phyloP scores from a whole-genome alignment of 495 filamentous ascomycete genomes.

The Penicillium alfredii region DNA sequence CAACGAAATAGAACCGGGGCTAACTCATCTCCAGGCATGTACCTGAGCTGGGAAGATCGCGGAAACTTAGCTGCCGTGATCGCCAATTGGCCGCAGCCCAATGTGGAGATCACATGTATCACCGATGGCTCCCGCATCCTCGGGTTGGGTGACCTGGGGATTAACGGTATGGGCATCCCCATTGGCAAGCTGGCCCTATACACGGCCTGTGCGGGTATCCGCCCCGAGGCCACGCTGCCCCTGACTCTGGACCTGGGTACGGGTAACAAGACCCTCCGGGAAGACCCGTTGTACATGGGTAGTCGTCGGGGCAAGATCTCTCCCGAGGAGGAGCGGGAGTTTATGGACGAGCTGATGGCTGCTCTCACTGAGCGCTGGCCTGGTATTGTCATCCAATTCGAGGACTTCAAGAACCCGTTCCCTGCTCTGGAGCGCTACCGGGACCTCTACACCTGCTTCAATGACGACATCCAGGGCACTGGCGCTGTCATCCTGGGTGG shows the following conservation, averaged over 20 bases:
- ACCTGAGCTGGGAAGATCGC: slow-evolving; percentile 85
- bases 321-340: slow-evolving; percentile 78
- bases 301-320: slow-evolving; percentile 74
- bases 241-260: slow-evolving; percentile 90
- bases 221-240: slow-evolving; percentile 85
- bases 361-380: slow-evolving; percentile 84
- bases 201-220: slow-evolving; percentile 93
- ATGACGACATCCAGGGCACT: slow-evolving; percentile 98
- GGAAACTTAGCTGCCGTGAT: slow-evolving; percentile 79
- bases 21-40: slow-evolving; percentile 52
- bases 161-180: slow-evolving; percentile 97
- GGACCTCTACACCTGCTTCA: slow-evolving; percentile 88
- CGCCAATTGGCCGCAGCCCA: slow-evolving; percentile 78
- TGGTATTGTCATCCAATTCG: slow-evolving; percentile 93
- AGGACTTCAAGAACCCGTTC: slow-evolving; percentile 99
- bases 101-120: slow-evolving; percentile 93
- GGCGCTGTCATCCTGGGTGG: slow-evolving; percentile 91
- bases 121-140: slow-evolving; percentile 97
- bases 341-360: slow-evolving; percentile 96
- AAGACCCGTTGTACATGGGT: slow-evolving; percentile 92
- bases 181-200: slow-evolving; percentile 93
- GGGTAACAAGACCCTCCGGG: slow-evolving; percentile 77
- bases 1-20: slow-evolving; percentile 25
- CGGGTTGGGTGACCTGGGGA: slow-evolving; percentile 89
- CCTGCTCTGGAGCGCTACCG: slow-evolving; percentile 85